Conservation (phyloP, 108 stramenopile species). For the Cyclostephanos tholiformis region DNA sequence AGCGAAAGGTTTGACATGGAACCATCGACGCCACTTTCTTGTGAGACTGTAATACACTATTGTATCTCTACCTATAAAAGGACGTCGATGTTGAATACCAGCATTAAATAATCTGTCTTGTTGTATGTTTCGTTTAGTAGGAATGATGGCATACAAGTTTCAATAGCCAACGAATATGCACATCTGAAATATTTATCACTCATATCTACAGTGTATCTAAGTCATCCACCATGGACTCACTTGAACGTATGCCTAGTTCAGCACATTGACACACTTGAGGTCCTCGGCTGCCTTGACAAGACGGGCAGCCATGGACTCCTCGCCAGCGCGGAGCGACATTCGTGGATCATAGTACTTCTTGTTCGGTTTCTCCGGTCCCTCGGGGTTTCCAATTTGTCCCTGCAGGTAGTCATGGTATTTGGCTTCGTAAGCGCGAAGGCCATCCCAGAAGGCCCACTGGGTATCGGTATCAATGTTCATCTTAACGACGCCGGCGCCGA, state of each 20-base stretch:
- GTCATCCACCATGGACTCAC: not conserved
- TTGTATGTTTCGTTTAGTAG: too few species aligned
- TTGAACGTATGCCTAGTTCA: slow-evolving; percentile 57
- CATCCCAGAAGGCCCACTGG: slow-evolving; percentile 97
- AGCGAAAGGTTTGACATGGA: too few species aligned
- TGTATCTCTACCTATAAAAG: too few species aligned
- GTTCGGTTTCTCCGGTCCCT: slow-evolving; percentile 96
- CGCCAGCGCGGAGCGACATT: slow-evolving; percentile 84
- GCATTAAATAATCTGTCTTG: too few species aligned
- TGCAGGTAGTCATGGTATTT: slow-evolving; percentile 95
- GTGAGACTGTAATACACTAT: too few species aligned
- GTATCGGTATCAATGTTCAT: slow-evolving; percentile 99
- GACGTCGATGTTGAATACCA: too few species aligned
- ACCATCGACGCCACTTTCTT: too few species aligned
- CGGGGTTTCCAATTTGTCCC: slow-evolving; percentile 96
- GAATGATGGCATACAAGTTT: too few species aligned
- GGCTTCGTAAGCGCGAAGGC: slow-evolving; percentile 86
- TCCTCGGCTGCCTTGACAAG: slow-evolving; percentile 89
- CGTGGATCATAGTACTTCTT: slow-evolving; percentile 99
- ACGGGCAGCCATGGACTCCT: slow-evolving; percentile 93
- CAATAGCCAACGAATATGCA: not conserved
- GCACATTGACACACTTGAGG: slow-evolving; percentile 90
- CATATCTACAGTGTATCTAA: slow-evolving; percentile 7
- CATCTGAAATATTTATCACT: not conserved
- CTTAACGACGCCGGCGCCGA: slow-evolving; percentile 94